Conservation (phyloP, 495 filamentous ascomycete species). For the Aspergillus avenaceus region DNA sequence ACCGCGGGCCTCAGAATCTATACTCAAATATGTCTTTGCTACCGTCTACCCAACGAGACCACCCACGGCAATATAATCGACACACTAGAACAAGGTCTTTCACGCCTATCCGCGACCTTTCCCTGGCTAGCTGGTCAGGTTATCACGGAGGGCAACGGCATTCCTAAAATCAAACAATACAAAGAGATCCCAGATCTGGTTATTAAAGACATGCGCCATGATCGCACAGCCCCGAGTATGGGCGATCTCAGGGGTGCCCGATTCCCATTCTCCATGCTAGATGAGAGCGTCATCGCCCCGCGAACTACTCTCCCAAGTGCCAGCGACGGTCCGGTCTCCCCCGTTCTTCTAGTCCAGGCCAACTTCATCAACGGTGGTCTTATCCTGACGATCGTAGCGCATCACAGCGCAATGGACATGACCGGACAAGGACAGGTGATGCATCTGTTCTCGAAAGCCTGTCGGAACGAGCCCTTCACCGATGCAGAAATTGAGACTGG, state of each 20-base stretch:
- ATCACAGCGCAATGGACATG: conserved; percentile 53
- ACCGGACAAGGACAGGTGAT: conserved; percentile 49
- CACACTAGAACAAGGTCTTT: conserved; percentile 32
- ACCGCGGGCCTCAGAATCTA: conserved; percentile 25
- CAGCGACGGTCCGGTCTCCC: neutral
- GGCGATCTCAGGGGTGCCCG: conserved; percentile 31
- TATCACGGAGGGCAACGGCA: conserved; percentile 32
- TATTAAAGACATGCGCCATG: conserved; percentile 38
- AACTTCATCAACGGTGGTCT: conserved; percentile 50
- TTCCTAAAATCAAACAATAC: conserved; percentile 37
- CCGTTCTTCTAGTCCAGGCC: conserved; percentile 49
- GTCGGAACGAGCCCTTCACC: conserved; percentile 40
- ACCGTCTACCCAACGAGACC: conserved; percentile 21
- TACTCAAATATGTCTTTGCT: conserved; percentile 44
- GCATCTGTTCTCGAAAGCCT: conserved; percentile 50
- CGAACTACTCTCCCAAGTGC: conserved; percentile 35
- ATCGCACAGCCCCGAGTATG: conserved; percentile 35
- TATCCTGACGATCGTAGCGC: conserved; percentile 39
- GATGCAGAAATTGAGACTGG: conserved; percentile 38
- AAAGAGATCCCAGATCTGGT: conserved; percentile 30
- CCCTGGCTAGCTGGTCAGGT: conserved; percentile 55
- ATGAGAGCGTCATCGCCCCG: conserved; percentile 45
- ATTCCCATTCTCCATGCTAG: conserved; percentile 52
- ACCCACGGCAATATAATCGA: conserved; percentile 22
- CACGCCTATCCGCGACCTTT: conserved; percentile 33